Percentiles rank a stretch among this genome's conserved stretches.
phyloP scores from a whole-genome alignment of 2,329 filamentous ascomycete species.

The Epichloe sp. region DNA sequence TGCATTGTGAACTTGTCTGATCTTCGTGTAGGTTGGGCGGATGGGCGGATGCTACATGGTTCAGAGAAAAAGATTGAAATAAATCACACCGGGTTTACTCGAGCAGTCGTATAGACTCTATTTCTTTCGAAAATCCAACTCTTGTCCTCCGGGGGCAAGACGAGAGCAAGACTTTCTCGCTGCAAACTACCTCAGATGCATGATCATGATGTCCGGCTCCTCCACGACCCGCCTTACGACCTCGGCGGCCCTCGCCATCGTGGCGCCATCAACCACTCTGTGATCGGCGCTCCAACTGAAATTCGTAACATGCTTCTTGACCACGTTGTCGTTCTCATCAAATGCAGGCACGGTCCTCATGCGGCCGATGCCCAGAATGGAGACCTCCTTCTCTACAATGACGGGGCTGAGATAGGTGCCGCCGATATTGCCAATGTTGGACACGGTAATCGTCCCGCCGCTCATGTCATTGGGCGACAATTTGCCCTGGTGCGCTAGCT shows the following conservation, averaged over 20 bases:
- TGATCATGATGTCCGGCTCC: constrained; percentile 74
- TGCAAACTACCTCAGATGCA: constrained; percentile 52
- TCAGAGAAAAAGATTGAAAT: too few species aligned
- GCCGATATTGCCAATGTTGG: constrained; percentile 91
- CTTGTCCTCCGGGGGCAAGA: too few species aligned
- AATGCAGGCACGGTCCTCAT: constrained; percentile 75
- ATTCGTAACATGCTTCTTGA: constrained; percentile 69
- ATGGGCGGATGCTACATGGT: too few species aligned
- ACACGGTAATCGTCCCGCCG: constrained; percentile 87
- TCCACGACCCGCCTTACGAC: constrained; percentile 67
- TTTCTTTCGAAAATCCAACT: too few species aligned
- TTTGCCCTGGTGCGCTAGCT: constrained; percentile 60
- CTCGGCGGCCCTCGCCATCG: constrained; percentile 82
- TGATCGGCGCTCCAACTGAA: constrained; percentile 98
- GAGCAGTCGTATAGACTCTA: too few species aligned
- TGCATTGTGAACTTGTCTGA: too few species aligned
- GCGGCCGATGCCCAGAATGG: constrained; percentile 79
- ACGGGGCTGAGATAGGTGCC: constrained; percentile 86
- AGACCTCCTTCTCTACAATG: constrained; percentile 80
- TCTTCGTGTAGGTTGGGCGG: too few species aligned
- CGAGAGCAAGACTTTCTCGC: neutral
- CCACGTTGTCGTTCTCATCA: constrained; percentile 41
- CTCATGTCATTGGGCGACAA: constrained; percentile 62
- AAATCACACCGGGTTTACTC: too few species aligned
- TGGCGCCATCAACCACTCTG: constrained; percentile 85